Evolutionary conservation across 2,329 filamentous ascomycete species (phyloP).

Genomic region (Pseudogymnoascus sp.): DNA sequence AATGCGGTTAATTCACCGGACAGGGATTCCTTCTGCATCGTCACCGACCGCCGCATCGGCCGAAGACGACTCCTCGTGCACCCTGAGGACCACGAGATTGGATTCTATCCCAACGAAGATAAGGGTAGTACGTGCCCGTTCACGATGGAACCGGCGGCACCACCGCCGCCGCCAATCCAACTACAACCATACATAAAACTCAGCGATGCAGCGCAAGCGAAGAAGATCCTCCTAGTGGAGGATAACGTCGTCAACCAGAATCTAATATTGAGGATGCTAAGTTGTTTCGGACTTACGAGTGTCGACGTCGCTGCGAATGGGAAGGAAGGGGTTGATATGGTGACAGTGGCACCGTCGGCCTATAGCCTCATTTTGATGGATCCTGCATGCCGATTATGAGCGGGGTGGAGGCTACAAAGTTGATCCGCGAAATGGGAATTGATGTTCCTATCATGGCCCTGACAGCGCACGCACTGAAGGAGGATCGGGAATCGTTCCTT

Average conservation of each 20-base stretch:
- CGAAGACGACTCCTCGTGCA: slow-evolving; percentile 37
- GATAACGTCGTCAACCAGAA: slow-evolving; percentile 39
- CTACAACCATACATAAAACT: slow-evolving; percentile 28
- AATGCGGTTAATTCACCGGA: slow-evolving; percentile 56
- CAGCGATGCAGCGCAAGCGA: slow-evolving; percentile 31
- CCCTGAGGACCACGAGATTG: slow-evolving; percentile 34
- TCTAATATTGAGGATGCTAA: slow-evolving; percentile 32
- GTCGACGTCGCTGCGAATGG: slow-evolving; percentile 38
- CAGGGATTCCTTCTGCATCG: slow-evolving; percentile 43
- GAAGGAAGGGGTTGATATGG: slow-evolving; percentile 34
- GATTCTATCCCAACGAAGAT: too few relatives aligned
- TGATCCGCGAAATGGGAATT: slow-evolving; percentile 37
- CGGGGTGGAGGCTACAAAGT: slow-evolving; percentile 42
- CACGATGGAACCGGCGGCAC: slow-evolving; percentile 32
- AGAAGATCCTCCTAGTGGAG: slow-evolving; percentile 35
- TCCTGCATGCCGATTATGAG: slow-evolving; percentile 52
- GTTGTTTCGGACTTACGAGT: slow-evolving; percentile 33
- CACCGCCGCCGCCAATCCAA: slow-evolving; percentile 17
- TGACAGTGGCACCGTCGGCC: slow-evolving; percentile 34
- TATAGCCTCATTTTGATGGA: slow-evolving; percentile 50
- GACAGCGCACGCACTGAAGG: slow-evolving; percentile 48
- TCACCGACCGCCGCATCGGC: too few relatives aligned
- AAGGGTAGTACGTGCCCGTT: slow-evolving; percentile 38
- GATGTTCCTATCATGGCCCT: slow-evolving; percentile 45
- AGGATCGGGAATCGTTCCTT: slow-evolving; percentile 45